phyloP scores from a whole-genome alignment of 2,329 filamentous ascomycete genomes.

The Thielaviopsis cerberus region DNA sequence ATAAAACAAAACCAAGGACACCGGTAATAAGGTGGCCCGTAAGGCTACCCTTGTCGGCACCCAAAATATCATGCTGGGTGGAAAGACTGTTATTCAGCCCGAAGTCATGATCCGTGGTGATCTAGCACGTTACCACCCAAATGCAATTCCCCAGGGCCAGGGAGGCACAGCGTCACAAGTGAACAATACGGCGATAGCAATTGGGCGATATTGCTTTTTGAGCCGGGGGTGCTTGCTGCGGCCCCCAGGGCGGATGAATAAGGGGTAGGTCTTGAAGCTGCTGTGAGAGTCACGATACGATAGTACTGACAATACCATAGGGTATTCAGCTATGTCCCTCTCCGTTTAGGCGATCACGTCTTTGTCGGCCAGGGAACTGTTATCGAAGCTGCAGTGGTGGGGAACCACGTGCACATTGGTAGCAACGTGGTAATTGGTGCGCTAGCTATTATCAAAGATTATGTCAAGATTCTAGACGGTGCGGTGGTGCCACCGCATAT shows the following conservation, averaged over 20 bases:
- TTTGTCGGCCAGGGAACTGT: conserved; percentile 62
- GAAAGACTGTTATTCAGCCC: conserved; percentile 87
- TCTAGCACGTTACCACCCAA: conserved; percentile 41
- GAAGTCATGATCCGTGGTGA: conserved; percentile 90
- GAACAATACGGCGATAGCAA: conserved; percentile 54
- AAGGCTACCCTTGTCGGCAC: conserved; percentile 83
- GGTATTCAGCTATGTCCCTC: conserved; percentile 61
- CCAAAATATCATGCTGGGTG: conserved; percentile 92
- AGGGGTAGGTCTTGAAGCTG: conserved; percentile 31
- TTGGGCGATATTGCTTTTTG: conserved; percentile 83
- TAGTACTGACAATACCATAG: conserved; percentile 17
- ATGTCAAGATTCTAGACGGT: conserved; percentile 69
- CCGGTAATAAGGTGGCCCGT: conserved; percentile 93
- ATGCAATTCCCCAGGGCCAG: conserved; percentile 22
- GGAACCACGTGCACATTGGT: conserved; percentile 74
- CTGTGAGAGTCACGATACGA: neutral
- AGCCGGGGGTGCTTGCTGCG: conserved; percentile 59
- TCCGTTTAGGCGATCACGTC: conserved; percentile 87
- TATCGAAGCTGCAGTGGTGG: conserved; percentile 67
- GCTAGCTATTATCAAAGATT: conserved; percentile 86
- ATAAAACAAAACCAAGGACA: conserved; percentile 43
- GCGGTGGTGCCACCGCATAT: conserved; percentile 71
- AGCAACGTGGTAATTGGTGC: conserved; percentile 59
- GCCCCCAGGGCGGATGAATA: conserved; percentile 66
- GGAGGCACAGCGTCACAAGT: conserved; percentile 19